Base-by-base conservation (phyloP, 768 basidiomycete species). In the Leccinum broughii region DNA sequence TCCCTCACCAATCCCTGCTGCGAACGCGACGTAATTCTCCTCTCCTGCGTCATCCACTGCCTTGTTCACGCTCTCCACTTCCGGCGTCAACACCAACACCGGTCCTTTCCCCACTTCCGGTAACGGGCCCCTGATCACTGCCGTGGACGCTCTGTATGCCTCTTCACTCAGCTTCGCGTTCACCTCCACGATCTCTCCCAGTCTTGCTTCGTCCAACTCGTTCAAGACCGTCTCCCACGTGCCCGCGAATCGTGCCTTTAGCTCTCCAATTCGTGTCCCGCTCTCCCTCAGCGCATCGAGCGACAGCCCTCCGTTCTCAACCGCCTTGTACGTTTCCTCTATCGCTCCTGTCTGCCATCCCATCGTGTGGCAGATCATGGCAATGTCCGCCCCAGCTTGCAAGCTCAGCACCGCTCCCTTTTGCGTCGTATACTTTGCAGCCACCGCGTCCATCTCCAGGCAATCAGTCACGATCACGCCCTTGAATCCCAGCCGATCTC, bases 391-490 rank as follows among this genome's bases (percentile, higher is more conserved):
- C 4, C 88, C 88, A 0, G 89, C 88, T 52, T 76, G 75, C 48
- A 90, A 67, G 5, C 83, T 81, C 60, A 77, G 68, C 17, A 88
- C 79, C 0, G 86, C 84, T 6, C 86, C 87, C 53, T 54, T 72
- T 13, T 54, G 53, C 15, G 68, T 34, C 50, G 64, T 65, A 11
- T 78, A 75, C 17, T 75, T 74, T 30, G 80, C 77, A 1, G 84
- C 80, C 15, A 90, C 81, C 11, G 89, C 88, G 52, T 85, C 85
- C 89, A 91, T 90, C 73, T 90, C 88, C 24, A 90, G 73, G 66
- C 89, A 90, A 67, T 90, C 89, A 1, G 89, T 89, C 30, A 89
- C 87, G 22, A 88, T 71, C 39, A 90, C 80, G 0, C 87, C 87
- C 4, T 75, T 53, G 69, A 80, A 90, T 1, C 76, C 75, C 66